These are phyloP conservation scores for Beauveria medogensis DNA, from an alignment of 2,329 filamentous ascomycete genomes.

Conservation along the genomic window DNA sequence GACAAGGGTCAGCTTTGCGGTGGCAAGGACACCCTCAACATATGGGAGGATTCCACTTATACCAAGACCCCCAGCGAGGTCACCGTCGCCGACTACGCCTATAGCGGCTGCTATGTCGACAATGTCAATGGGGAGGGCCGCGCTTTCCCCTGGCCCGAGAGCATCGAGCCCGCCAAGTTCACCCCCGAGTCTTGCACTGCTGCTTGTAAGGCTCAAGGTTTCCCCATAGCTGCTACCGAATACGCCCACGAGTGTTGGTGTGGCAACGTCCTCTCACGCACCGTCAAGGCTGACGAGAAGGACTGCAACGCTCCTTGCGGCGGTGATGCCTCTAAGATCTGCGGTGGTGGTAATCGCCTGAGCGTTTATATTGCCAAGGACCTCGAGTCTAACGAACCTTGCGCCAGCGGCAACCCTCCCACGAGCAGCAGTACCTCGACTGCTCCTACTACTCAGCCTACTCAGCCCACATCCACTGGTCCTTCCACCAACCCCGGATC, in stretches of 20 bases:
- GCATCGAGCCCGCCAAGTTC: conserved; percentile 27
- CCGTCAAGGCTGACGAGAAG: conserved; percentile 24
- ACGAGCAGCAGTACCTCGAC: conserved; percentile 14
- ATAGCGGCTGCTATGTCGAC: conserved; percentile 55
- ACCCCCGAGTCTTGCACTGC: conserved; percentile 35
- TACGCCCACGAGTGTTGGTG: conserved; percentile 42
- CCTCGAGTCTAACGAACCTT: conserved; percentile 42
- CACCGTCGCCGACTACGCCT: conserved; percentile 44
- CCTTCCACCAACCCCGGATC: background rate
- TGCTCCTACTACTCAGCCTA: conserved; percentile 6
- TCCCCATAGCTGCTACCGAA: conserved; percentile 41
- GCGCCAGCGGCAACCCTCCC: conserved; percentile 27
- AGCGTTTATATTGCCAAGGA: conserved; percentile 41
- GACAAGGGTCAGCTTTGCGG: conserved; percentile 39
- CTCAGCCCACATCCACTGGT: background rate
- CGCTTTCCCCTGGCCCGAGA: conserved; percentile 37
- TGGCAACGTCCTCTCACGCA: conserved; percentile 45
- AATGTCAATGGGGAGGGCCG: conserved; percentile 28
- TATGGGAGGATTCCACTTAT: conserved; percentile 43
- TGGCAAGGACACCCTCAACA: conserved; percentile 36
- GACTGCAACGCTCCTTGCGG: conserved; percentile 45
- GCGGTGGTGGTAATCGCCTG: conserved; percentile 35
- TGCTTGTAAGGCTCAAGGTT: conserved; percentile 35
- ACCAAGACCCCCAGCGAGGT: conserved; percentile 34
- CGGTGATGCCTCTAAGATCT: conserved; percentile 35